Base-by-base conservation (phyloP, 1,284 basidiomycete species). In the Rhodotorula sp. region DNA sequence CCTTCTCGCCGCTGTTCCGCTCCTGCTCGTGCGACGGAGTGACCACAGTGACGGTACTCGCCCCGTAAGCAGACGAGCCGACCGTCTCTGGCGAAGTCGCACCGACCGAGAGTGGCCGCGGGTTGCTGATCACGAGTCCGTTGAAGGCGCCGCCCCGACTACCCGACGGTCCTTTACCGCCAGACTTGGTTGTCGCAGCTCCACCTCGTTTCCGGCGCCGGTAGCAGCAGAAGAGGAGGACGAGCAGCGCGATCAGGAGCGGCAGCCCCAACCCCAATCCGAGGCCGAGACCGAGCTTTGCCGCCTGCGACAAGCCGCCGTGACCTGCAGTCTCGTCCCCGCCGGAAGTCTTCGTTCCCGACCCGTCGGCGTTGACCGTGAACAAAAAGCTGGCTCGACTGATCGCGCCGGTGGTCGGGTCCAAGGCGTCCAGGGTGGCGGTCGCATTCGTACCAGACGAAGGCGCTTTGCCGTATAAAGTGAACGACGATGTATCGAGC, bases 281-380 rank as follows among this genome's bases (percentile, higher is more conserved):
- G 8, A 77, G 69, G 1, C 74, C 77, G 10, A 78, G 51, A 0
- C 73, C 77, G 30, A 78, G 74, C 56, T 72, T 70, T 3, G 69
- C 70, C 22, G 67, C 60, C n/a, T 68, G 67, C 7, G 71, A 73
- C 20, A 74, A 74, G 10, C 71, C 70, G 37, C 49, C 33, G n/a
- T 15, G 30, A 51, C 12, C 66, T 49, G 44, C 60, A 3, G 20
- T 37, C 42, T 26, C 55, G 54, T 51, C 55, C 30, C 26, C 53
- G 3, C n/a, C 53, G 12, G 14, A n/a, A 4, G 65, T 63, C 29
- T 60, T 44, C 29, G 67, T 68, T 14, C 42, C 22, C 42, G 57
- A 33, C 4, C 57, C 57, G 37, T 15, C 37, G 20, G 57, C 24
- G 29, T 60, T 69, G 59, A 78, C 68, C 20, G 66, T 45, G 29